Base-by-base conservation (phyloP, 2,329 filamentous ascomycete genomes). In the Dothistroma septosporum region DNA sequence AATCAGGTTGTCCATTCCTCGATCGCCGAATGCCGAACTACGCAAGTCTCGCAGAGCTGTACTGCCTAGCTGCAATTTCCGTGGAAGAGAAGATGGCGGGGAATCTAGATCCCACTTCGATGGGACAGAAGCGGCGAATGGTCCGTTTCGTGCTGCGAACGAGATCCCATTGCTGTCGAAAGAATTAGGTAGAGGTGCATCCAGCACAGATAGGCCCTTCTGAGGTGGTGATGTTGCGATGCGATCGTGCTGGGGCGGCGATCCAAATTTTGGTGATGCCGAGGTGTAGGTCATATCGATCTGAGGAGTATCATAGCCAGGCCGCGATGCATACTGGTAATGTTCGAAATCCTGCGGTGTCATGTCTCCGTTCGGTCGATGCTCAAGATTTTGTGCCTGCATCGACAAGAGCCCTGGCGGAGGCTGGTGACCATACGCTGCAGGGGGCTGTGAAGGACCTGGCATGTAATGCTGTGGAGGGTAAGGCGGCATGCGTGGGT, bases 111-210 rank as follows among this genome's bases (percentile, higher is more conserved):
- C 90, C 70, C 97, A 97, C 69, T 93, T 91, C 55, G 91, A 90
- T 10, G 94, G 94, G 11, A 97, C 90, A 0, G 93, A 97, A 0
- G 92, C 91, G 8, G 93, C 92, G 76, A 95, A 92, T 0, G 92
- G 91, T 0, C 90, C 94, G 73, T 92, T 92, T 61, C 91, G 86
- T 19, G 93, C 92, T 64, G 91, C 92, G 74, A 93, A 90, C 11
- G 92, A 97, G 57, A 97, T 90, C 54, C 92, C 93, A 71, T 97
- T 94, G 69, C 92, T 96, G 76, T 97, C 94, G 74, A 97, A 97
- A 0, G 93, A 97, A 9, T 92, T 91, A 1, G 94, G 94, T 9
- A 97, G 83, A 16, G 91, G 92, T 2, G 92, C 94, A 77, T 97
- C 93, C 64, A 97, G 83, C 14, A 95, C 90, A n/a, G 90, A 94